Evolutionary conservation across 2,329 filamentous ascomycete genomes (phyloP), one percentile per base, ranked within the genome.

Genomic region (Ceratocystis smalleyi): DNA sequence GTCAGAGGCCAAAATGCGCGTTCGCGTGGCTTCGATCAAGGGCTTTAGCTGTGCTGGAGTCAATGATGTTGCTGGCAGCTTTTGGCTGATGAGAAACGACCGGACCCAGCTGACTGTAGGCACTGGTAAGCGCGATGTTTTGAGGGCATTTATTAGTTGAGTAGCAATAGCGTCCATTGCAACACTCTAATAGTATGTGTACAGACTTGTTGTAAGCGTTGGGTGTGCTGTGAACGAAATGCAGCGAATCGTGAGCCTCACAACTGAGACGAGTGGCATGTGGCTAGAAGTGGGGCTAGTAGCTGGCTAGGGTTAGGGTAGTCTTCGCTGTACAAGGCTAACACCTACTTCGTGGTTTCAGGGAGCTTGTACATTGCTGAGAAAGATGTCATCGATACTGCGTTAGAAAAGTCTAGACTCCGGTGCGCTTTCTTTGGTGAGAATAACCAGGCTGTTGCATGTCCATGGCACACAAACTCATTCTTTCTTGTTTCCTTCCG

Each of bases 1-100:
- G 75, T 96, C 89, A 45, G 86, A 82, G 35, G 86, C 82, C 4
- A 96, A 81, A 10, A 97, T 78, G 63, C 90, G 89, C 69, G 91
- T 87, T 68, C 88, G 84, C 45, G 88, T 88, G 1, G 91, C 94
- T 67, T 90, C 88, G 64, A 88, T 78, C 22, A 95, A 79, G 3
- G 87, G 86, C 32, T 84, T 81, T 1, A 91, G 74, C 15, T 54
- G n/a, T 5, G 51, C 27, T 5, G 12, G 19, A 35, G 43, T 63
- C 17, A 45, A n/a, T 17, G 61, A 30, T 55, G 54, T 43, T 88
- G 85, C 1, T 83, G 84, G 17, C 78, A 77, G 55, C 76, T 80
- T 72, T 74, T 73, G 81, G 17, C 79, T 77, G 8, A 80, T 74
- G 66, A 87, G 72, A 71, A 92, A 83, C 64, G 75, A 75, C 65